Base-by-base conservation (phyloP, 805 yeast species). In the Barnettozyma populi region DNA sequence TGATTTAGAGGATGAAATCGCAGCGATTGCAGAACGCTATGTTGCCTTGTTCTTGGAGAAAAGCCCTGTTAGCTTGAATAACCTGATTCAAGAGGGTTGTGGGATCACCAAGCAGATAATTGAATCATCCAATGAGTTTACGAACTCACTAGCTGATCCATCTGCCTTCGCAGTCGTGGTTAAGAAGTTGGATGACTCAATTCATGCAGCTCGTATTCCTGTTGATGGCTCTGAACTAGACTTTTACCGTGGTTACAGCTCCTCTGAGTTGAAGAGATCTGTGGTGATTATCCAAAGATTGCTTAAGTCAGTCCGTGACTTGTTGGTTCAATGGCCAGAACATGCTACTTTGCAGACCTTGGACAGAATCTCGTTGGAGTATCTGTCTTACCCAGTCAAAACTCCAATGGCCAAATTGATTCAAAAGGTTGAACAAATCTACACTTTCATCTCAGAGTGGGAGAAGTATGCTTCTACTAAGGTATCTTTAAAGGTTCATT, bases 401-500 rank as follows among this genome's bases (percentile, higher is more conserved):
- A 79, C 86, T 0, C 94, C 99, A 0, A 66, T 94, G 31, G 90
- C 90, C 9, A 77, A 85, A 55, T 74, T 83, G 47, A 70, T 95
- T 38, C 86, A 84, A 44, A 90, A 90, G 64, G 68, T 89, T 32
- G 99, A 94, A 65, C 96, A 87, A 60, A 77, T 92, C 25, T 87
- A 86, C 59, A 85, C 89, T 0, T 82, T 78, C 59, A 74, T 90
- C 51, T 75, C 84, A 23, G 98, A 94, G 62, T 94, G 99, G 97
- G 94, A 94, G 63, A 85, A 87, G 53, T 90, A 86, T 65, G 96
- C 97, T 1, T 80, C 90, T 25, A 73, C 80, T 10, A 83, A 86
- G 44, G 90, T 86, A 1, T 77, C 95, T 1, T 67, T 94, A 44
- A 69, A 69, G 36, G 58, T 57, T 1, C 76, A 78, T 44, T 75